Evolutionary conservation across 805 yeast genomes (phyloP), one percentile per base, ranked within the genome.

Genomic region (Ogataea nakhonphanomensis): DNA sequence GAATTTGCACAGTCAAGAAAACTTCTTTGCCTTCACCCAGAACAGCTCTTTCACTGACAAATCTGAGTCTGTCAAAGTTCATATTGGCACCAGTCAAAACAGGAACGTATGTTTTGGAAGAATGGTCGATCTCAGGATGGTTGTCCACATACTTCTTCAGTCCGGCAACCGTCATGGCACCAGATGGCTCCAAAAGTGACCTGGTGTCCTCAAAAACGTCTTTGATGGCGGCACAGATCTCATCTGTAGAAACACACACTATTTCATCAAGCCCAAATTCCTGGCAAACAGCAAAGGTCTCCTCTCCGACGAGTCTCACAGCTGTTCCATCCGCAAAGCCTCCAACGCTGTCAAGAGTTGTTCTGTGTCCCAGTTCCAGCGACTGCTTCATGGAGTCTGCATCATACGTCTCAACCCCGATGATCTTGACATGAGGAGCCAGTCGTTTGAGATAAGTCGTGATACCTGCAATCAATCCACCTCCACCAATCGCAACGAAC

Each of bases 1-100:
- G 97, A 49, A 93, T 88, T 31, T 88, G 81, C 12, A 90, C 88
- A 33, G 85, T 78, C 72, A 93, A 71, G 55, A 95, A 91, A 6
- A 88, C 95, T 68, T 93, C 99, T 53, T 83, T 86, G 41, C 98
- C 99, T 62, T 91, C 98, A 66, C 99, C 99, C n/a, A 93, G 73
- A 37, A 87, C 95, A 10, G 99, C 97, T 65, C 99, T 82, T 65
- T 93, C 99, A 43, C 95, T 79, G 14, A 93, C 97, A 63, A 93
- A 93, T 61, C 99, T 76, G 55, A 93, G 72, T 55, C 99, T 76
- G 64, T 91, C 99, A 59, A 93, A 93, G 68, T 95, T 91, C 95
- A 93, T 90, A 65, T 93, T 93, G 25, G 99, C 99, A 44, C 99
- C 99, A 14, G 95, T 84, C 41, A 93, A 70, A 15, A 93, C 74